Evolutionary conservation across 2,329 filamentous ascomycete genomes (phyloP).

Genomic region (Teratosphaeriaceae sp.): DNA sequence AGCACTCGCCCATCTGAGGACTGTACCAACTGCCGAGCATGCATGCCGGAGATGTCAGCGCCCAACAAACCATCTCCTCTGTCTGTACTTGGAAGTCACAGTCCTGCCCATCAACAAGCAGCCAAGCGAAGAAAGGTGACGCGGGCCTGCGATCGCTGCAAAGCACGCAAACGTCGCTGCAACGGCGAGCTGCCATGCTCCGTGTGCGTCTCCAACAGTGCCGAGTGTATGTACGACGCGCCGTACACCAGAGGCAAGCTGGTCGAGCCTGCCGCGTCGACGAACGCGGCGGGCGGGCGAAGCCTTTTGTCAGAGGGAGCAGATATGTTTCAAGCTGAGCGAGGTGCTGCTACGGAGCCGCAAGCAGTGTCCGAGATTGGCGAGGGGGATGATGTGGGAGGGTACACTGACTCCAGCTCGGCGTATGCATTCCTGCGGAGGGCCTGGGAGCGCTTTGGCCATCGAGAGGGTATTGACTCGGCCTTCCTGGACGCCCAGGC

Average conservation of each 20-base stretch:
- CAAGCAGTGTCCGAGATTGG: background rate
- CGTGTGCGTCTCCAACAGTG: slow-evolving; percentile 27
- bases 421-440: slow-evolving; percentile 39
- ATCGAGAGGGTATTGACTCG: slow-evolving; percentile 3
- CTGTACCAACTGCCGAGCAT: too few relatives aligned
- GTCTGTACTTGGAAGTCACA: too few relatives aligned
- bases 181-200: slow-evolving; percentile 35
- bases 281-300: background rate
- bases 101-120: too few relatives aligned
- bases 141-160: slow-evolving; percentile 28
- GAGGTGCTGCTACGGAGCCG: too few relatives aligned
- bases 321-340: too few relatives aligned
- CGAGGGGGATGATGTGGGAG: slow-evolving; percentile 8
- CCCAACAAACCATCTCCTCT: too few relatives aligned
- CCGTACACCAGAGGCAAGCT: slow-evolving; percentile 39
- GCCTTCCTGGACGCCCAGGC: slow-evolving; percentile 13
- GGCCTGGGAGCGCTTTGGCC: slow-evolving; percentile 44
- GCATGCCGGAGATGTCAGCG: too few relatives aligned
- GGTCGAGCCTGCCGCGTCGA: slow-evolving; percentile 11
- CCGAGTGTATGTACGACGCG: slow-evolving; percentile 44
- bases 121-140: slow-evolving; percentile 19
- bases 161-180: slow-evolving; percentile 35
- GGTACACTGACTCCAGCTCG: slow-evolving; percentile 23
- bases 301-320: too few relatives aligned
- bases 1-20: too few relatives aligned